phyloP scores from a whole-genome alignment of 2,329 filamentous ascomycete species.

The Sporothrix pallida region DNA sequence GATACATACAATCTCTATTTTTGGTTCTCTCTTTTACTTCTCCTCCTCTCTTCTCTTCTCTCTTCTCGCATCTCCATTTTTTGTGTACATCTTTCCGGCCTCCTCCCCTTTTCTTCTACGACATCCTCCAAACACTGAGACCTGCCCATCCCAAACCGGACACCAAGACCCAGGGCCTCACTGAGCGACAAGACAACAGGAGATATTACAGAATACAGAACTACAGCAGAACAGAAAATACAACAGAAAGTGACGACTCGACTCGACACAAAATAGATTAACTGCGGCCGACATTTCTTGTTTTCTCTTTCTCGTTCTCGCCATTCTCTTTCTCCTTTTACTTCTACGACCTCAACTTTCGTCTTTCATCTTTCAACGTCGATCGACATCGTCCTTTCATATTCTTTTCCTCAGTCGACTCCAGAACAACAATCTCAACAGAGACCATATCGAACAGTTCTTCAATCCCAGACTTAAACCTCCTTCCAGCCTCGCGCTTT shows the following conservation, averaged over 20 bases:
- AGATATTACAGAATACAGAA: neutral
- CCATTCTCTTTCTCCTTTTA: neutral
- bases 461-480: neutral
- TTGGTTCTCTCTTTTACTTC: neutral
- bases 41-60: neutral
- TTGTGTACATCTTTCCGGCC: too few species aligned
- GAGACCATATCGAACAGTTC: neutral
- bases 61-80: neutral
- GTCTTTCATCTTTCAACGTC: neutral
- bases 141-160: neutral
- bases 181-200: constrained; percentile 1
- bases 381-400: neutral
- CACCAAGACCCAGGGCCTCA: neutral
- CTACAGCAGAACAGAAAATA: neutral
- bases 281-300: neutral
- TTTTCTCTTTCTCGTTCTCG: constrained; percentile 13
- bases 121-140: neutral
- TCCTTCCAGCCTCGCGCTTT: neutral
- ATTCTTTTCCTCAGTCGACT: neutral
- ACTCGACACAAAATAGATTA: constrained; percentile 21
- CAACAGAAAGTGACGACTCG: neutral
- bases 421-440: neutral
- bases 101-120: neutral
- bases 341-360: neutral
- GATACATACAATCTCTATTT: neutral